Base-by-base conservation (phyloP, 495 filamentous ascomycete species). In the Penicillium waksmanii region DNA sequence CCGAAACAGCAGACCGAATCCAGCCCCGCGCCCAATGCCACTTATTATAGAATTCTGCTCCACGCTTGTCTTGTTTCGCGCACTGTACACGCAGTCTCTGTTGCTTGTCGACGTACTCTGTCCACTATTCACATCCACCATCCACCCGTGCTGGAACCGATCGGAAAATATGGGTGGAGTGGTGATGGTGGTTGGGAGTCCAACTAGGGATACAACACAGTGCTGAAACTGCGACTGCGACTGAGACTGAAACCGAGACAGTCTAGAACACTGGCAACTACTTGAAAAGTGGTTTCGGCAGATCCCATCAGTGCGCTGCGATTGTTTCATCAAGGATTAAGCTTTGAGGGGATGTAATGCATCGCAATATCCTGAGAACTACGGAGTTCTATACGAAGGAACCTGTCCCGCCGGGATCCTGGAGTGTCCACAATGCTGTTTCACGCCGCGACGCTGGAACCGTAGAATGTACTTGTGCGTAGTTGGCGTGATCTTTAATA, bases 21-120 rank as follows among this genome's bases (percentile, higher is more conserved):
- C 44, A 54, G 49, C 49, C 57, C 54, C 43, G 12, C 25, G 38
- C 33, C 21, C 31, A 51, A 33, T 55, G 46, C 25, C 42, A 38
- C 36, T 55, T 61, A 57, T 44, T 64, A 64, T 64, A 64, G 62
- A 49, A 60, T 21, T 15, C 4, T 31, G 33, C 10, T 42, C 55
- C 36, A 52, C 59, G 51, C 44, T 51, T 17, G n/a, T 38, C 8
- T 58, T 18, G 31, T 42, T 54, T 49, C 40, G 31, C 50, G 40
- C 50, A 51, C 17, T n/a, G 60, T 48, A 34, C 43, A 56, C 53
- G 43, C 42, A 56, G 53, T 46, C 46, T n/a, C 21, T 58, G 44
- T 8, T 12, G 17, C 8, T 25, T 48, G 46, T 48, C 21, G 5
- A 38, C 36, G 36, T 38, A 38, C 10, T 10, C 36, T 31, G 27